Evolutionary conservation across 2,329 filamentous ascomycete species (phyloP).

Genomic region (Hypoxylon sp.): DNA sequence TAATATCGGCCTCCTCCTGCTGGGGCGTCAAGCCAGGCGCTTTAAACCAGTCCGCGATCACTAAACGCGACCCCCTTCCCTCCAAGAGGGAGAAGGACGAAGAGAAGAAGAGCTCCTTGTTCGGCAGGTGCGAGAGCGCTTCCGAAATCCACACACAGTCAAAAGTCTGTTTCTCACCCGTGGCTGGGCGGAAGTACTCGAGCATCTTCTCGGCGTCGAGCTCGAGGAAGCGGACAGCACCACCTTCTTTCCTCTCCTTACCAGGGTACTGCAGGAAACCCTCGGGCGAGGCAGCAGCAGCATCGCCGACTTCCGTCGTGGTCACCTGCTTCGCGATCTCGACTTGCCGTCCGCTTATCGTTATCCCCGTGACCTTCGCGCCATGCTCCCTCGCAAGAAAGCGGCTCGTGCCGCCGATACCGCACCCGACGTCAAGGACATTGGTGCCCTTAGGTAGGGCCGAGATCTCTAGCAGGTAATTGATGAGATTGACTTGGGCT

Average conservation of each 20-base stretch:
- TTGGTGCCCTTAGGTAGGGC: constrained; percentile 55
- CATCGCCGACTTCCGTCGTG: constrained; percentile 49
- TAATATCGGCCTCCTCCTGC: constrained; percentile 65
- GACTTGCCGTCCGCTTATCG: constrained; percentile 72
- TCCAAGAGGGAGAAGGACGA: constrained; percentile 66
- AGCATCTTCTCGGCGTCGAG: constrained; percentile 74
- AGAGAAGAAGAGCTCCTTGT: constrained; percentile 71
- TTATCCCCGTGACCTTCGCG: constrained; percentile 71
- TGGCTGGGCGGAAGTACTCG: constrained; percentile 61
- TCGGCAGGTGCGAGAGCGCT: constrained; percentile 71
- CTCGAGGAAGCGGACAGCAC: constrained; percentile 68
- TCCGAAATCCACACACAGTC: constrained; percentile 75
- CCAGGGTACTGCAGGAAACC: constrained; percentile 21
- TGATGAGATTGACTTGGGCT: constrained; percentile 71
- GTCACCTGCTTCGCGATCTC: constrained; percentile 70
- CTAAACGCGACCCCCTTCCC: constrained; percentile 59
- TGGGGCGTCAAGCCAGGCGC: constrained; percentile 61
- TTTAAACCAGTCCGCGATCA: constrained; percentile 75
- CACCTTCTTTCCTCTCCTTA: constrained; percentile 42
- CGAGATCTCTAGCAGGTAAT: constrained; percentile 67
- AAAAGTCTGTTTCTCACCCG: constrained; percentile 54
- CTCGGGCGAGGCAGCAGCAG: constrained; percentile 3
- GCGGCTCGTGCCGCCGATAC: constrained; percentile 71
- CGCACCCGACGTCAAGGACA: constrained; percentile 74
- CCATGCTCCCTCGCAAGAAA: constrained; percentile 67